These are phyloP conservation scores for Mycena indigotica DNA, from an alignment of 768 basidiomycete species.

Conservation along the genomic window DNA sequence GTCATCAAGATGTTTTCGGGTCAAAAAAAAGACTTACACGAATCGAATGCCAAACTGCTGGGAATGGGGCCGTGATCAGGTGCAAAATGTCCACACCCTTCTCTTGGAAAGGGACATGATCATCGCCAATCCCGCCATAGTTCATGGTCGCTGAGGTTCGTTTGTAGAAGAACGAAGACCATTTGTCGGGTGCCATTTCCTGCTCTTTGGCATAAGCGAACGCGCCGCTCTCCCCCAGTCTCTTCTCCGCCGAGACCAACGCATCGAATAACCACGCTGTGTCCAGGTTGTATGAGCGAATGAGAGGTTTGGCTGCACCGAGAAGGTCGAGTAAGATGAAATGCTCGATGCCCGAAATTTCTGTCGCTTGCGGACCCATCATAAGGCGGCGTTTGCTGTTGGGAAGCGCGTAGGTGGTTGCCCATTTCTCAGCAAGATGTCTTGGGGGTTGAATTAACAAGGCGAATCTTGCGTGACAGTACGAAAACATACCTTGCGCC, in stretches of 20 bases:
- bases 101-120: conserved; percentile 88
- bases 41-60: conserved; percentile 84
- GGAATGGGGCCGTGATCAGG: conserved; percentile 88
- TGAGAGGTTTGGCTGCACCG: conserved; percentile 71
- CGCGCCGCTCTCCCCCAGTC: conserved; percentile 66
- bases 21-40: conserved; percentile 46
- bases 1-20: background rate
- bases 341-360: conserved; percentile 82
- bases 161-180: conserved; percentile 68
- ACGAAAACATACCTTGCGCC: conserved; percentile 73
- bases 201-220: conserved; percentile 52
- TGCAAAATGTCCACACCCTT: conserved; percentile 88
- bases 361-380: conserved; percentile 55
- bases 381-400: conserved; percentile 60
- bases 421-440: conserved; percentile 89
- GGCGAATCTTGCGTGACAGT: background rate
- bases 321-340: conserved; percentile 91
- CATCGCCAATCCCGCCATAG: conserved; percentile 78
- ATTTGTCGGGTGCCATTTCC: conserved; percentile 49
- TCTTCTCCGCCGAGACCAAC: conserved; percentile 68
- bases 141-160: conserved; percentile 43
- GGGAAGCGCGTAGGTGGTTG: conserved; percentile 62
- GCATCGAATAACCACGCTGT: conserved; percentile 94
- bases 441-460: conserved; percentile 43
- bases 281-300: conserved; percentile 80